Base-by-base conservation (phyloP, 1,284 basidiomycete species). In the Marasmius fiardii region DNA sequence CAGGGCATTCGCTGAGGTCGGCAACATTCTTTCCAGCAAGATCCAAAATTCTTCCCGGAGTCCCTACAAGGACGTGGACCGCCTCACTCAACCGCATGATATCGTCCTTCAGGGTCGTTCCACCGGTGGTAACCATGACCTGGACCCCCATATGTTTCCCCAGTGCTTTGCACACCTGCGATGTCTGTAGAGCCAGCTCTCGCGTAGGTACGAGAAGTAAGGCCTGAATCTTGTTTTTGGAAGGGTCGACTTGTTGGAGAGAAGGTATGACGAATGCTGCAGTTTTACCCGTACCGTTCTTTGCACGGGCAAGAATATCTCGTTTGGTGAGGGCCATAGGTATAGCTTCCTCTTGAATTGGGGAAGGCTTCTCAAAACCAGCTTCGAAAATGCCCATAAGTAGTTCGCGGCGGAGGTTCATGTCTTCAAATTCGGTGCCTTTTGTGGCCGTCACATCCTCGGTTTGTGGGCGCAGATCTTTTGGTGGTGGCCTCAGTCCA, bases 71-170 rank as follows among this genome's bases (percentile, higher is more conserved):
- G 54, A 99, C 89, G 71, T 99, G 96, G 5, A 99, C 96, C 7
- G 85, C 74, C 72, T 98, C 93, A 18, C 87, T 85, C 52, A 99
- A 77, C 61, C 95, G 90, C 64, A 99, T 79, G 70, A 99, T 99
- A 72, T 99, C 96, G 74, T 99, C 96, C 72, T 96, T 95, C 65
- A 99, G 83, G 34, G 95, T 97, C 5, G 96, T 99, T 37, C 97
- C 96, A 60, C 97, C 97, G 3, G 96, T 99, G 57, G 96, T 98
- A 57, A 99, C 96, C 97, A 99, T 99, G 72, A 99, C 92, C 75
- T 99, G 92, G 39, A 94, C 74, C 57, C 88, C 89, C 82, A 97
- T 90, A 67, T 98, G 96, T 71, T 98, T 98, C 56, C 95, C 95
- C 53, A 99, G 85, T 20, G 84, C 95, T 76, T 98, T 98, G 78